These are phyloP conservation scores for Salix caprea DNA, from an alignment of 345 rosid genomes.

Conservation along the genomic window DNA sequence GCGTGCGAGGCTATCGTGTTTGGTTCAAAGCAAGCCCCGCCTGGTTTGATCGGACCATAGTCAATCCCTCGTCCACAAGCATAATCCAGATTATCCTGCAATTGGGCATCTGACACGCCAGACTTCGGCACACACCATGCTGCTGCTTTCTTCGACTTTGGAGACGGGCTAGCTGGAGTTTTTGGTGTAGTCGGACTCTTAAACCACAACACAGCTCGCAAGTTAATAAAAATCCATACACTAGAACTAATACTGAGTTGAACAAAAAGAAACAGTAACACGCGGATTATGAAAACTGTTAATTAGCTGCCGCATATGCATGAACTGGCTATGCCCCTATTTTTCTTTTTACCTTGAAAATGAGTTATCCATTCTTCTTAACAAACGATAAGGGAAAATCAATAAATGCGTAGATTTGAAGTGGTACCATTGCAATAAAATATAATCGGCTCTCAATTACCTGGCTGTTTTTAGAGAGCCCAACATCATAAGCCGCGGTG, in stretches of 20 bases:
- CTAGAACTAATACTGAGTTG: rapidly evolving
- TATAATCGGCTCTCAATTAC: conserved; percentile 14
- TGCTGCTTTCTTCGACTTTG: conserved; percentile 25
- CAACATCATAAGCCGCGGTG: conserved; percentile 67
- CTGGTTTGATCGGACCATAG: conserved; percentile 58
- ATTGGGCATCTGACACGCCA: conserved; percentile 44
- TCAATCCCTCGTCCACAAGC: conserved; percentile 62
- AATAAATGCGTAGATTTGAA: not conserved
- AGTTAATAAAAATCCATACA: no score
- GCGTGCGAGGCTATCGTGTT: conserved; percentile 61
- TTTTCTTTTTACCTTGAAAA: no score
- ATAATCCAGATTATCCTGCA: conserved; percentile 74
- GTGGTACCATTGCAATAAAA: not conserved
- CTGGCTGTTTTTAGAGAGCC: conserved; percentile 51
- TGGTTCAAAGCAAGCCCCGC: conserved; percentile 75
- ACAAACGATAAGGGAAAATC: no score
- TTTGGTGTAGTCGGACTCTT: conserved; percentile 26
- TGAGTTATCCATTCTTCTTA: no score
- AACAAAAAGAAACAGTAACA: no score
- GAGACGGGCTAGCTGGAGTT: conserved; percentile 35
- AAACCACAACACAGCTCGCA: conserved; percentile 1
- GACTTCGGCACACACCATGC: conserved; percentile 66
- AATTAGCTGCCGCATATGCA: no score
- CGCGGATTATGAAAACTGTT: no score
- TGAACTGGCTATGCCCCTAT: no score